Percentiles rank a stretch among this genome's conserved stretches.
Evolutionary conservation across 208 protist species (phyloP).

Genomic region (Entamoeba histolytica): DNA sequence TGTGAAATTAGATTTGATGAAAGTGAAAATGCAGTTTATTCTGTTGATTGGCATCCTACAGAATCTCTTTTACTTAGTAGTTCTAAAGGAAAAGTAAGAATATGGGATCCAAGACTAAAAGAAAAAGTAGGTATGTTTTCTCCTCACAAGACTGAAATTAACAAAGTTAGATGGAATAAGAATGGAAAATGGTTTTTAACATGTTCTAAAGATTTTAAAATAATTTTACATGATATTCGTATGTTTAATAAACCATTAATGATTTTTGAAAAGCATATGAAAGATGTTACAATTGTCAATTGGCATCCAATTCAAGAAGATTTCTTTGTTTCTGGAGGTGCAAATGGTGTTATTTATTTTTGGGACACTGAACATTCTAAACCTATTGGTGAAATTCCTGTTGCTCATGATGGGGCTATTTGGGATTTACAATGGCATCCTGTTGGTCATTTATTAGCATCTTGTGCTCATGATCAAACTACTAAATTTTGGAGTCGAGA

Average conservation of each 20-base stretch:
- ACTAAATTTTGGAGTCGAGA: background rate
- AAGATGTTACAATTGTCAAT: constrained; percentile 45
- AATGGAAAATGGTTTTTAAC: background rate
- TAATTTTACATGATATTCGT: constrained; percentile 49
- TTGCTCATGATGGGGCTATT: background rate
- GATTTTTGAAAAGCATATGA: constrained; percentile 48
- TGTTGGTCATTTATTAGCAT: background rate
- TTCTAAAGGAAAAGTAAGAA: constrained; percentile 52
- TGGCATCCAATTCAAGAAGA: constrained; percentile 57
- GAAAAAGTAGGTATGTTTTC: constrained; percentile 39
- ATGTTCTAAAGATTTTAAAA: constrained; percentile 32
- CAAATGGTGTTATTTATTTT: constrained; percentile 49
- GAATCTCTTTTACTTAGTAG: constrained; percentile 41
- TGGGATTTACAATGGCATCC: background rate
- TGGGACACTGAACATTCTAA: constrained; percentile 30
- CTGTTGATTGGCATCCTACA: constrained; percentile 53
- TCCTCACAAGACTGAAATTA: background rate
- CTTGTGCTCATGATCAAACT: background rate
- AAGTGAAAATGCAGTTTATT: constrained; percentile 58
- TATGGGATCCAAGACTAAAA: constrained; percentile 51
- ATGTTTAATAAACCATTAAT: constrained; percentile 40
- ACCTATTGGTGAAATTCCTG: background rate
- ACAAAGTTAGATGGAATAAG: background rate
- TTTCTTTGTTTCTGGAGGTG: constrained; percentile 47
- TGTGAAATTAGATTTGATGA: constrained; percentile 32